Evolutionary conservation across 306 rosid species (phyloP), one percentile per base, ranked within the genome.

Genomic region (Quercus agrifolia): DNA sequence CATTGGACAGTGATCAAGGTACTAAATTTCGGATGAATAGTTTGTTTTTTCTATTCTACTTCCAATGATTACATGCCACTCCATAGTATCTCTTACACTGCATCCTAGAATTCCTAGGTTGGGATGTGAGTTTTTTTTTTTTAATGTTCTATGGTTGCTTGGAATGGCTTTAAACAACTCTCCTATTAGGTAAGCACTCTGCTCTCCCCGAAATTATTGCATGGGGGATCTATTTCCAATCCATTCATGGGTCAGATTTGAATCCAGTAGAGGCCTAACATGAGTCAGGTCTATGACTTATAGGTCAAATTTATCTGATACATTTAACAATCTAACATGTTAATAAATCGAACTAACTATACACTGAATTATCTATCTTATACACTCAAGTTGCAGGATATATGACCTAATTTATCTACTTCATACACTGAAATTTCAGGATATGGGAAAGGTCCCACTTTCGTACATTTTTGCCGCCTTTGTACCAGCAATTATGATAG

Each of bases 401-500:
- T 49, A 12, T 49, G 54, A 49, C 14, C 64, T 58, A 58, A 58
- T 20, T 58, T 8, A 58, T 58, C 30, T 10, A 21, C 25, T 58
- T 20, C 15, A 21, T 58, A 58, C 31, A 11, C 66, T 59, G 31
- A 59, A 59, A 59, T 23, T 49, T 49, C 54, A 94, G 98, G 93
- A 94, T 72, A 92, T 92, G 97, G 91, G 79, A 74, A 86, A 90
- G 85, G 92, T 94, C 46, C 82, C 98, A 59, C 82, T 82, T 1
- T 70, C 73, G 62, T 87, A 91, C 64, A 83, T 94, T 61, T 92
- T 91, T 83, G 90, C 85, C 5, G 97, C 97, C 23, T 76, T 91
- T 51, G 63, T 94, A 78, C 98, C 97, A 3, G 97, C 98, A 44
- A 11, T 88, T 71, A 91, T 94, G 98, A 82, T 94, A 33, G 90